Conservation (phyloP, 1,284 basidiomycete genomes). For the Puccinia triticina region DNA sequence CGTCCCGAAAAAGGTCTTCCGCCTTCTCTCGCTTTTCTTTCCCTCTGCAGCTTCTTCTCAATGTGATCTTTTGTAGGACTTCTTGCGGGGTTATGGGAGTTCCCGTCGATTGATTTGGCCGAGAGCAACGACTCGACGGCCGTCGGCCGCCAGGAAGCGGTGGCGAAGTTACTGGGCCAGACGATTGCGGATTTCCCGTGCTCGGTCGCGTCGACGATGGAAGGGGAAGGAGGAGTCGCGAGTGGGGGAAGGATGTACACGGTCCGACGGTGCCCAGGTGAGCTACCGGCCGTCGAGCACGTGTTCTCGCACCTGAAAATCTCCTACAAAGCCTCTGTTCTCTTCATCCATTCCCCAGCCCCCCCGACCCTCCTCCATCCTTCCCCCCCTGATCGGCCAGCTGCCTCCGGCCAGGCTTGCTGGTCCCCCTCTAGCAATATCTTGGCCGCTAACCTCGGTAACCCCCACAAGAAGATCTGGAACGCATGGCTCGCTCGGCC, state of each 20-base stretch:
- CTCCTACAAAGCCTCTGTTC: constrained; percentile 16
- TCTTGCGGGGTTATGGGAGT: constrained; percentile 82
- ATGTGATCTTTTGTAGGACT: constrained; percentile 68
- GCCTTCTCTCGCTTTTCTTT: not conserved
- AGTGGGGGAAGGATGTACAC: not conserved
- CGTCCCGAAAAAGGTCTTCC: constrained; percentile 64
- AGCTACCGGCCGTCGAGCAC: constrained; percentile 10
- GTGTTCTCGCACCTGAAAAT: constrained; percentile 29
- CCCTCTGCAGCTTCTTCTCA: constrained; percentile 50
- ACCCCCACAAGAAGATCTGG: constrained; percentile 48
- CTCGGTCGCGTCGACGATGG: not conserved
- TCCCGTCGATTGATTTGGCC: constrained; percentile 67
- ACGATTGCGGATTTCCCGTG: not conserved
- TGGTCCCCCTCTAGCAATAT: constrained; percentile 15
- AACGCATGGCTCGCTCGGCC: not conserved
- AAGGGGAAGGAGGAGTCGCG: not conserved
- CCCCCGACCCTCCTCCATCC: not conserved
- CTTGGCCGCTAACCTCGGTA: constrained; percentile 33
- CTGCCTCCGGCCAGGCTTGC: not conserved
- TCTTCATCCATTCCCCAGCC: constrained; percentile 1
- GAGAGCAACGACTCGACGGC: constrained; percentile 20
- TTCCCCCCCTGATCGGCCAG: not conserved
- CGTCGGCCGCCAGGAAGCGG: not conserved
- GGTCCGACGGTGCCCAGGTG: not conserved
- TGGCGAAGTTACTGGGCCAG: not conserved